Evolutionary conservation across 2,329 filamentous ascomycete species (phyloP).

Genomic region (Ceratocystis smalleyi): DNA sequence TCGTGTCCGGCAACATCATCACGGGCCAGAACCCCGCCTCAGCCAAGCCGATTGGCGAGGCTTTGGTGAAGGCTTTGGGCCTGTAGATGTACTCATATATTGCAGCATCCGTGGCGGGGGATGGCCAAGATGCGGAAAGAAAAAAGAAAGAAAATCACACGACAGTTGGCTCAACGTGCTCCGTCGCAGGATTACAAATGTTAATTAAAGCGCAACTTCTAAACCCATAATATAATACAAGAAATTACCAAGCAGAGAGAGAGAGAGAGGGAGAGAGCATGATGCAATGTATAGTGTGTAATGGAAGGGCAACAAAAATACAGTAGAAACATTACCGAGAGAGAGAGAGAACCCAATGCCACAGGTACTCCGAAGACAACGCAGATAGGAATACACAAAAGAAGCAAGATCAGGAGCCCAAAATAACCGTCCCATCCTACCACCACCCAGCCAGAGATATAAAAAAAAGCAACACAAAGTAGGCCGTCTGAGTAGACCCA

Average conservation of each 20-base stretch:
- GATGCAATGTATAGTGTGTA: slow-evolving; percentile 1
- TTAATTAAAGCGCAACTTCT: not conserved
- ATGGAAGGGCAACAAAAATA: not conserved
- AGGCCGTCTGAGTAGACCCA: too few species aligned
- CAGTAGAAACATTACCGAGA: not conserved
- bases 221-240: slow-evolving; percentile 1
- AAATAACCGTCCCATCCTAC: not conserved
- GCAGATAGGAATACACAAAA: slow-evolving; percentile 2
- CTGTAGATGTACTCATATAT: slow-evolving; percentile 12
- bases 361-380: slow-evolving; percentile 1
- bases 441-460: not conserved
- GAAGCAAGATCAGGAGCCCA: not conserved
- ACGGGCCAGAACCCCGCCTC: slow-evolving; percentile 45
- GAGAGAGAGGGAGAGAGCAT: not conserved
- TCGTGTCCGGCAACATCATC: slow-evolving; percentile 37
- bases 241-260: not conserved
- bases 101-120: not conserved
- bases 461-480: not conserved
- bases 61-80: slow-evolving; percentile 32
- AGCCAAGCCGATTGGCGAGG: slow-evolving; percentile 36
- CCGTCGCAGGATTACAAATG: not conserved
- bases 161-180: not conserved
- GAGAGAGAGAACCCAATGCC: not conserved
- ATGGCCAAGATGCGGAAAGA: not conserved
- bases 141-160: not conserved